Evolutionary conservation across 2,329 filamentous ascomycete genomes (phyloP).

Genomic region (Verticillium dahliae): DNA sequence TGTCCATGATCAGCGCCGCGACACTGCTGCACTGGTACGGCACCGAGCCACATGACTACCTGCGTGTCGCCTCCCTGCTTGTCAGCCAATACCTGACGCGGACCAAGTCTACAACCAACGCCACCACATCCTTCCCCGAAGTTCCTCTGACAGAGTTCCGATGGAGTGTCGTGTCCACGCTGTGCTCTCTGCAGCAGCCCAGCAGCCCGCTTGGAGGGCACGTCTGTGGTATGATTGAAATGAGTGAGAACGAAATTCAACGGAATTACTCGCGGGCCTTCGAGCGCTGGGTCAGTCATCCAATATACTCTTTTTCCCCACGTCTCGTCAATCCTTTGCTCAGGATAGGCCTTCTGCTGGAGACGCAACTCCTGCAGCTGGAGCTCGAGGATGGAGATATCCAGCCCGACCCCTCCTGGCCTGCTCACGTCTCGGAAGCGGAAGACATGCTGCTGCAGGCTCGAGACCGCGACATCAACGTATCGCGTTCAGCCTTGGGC

Average conservation of each 20-base stretch:
- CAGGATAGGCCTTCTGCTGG: conserved; percentile 7
- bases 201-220: background rate
- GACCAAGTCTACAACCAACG: background rate
- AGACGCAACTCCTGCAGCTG: conserved; percentile 6
- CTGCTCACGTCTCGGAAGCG: conserved; percentile 1
- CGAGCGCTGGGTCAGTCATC: conserved; percentile 10
- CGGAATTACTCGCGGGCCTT: conserved; percentile 11
- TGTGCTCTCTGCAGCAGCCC: conserved; percentile 9
- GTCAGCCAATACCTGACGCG: conserved; percentile 3
- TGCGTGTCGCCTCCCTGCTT: conserved; percentile 3
- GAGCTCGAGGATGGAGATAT: background rate
- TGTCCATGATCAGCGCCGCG: conserved; percentile 8
- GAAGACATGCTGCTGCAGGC: conserved; percentile 9
- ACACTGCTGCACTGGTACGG: conserved; percentile 7
- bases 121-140: conserved; percentile 2
- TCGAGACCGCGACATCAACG: conserved; percentile 6
- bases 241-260: conserved; percentile 8
- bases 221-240: conserved; percentile 7
- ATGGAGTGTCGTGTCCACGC: conserved; percentile 9
- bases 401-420: conserved; percentile 1
- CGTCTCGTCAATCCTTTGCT: conserved; percentile 11
- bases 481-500: conserved; percentile 1
- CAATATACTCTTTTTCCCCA: conserved; percentile 10
- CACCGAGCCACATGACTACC: conserved; percentile 6
- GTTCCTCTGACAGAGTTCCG: conserved; percentile 9